Base-by-base conservation (phyloP, 306 rosid species). In the Carpinus viminea region DNA sequence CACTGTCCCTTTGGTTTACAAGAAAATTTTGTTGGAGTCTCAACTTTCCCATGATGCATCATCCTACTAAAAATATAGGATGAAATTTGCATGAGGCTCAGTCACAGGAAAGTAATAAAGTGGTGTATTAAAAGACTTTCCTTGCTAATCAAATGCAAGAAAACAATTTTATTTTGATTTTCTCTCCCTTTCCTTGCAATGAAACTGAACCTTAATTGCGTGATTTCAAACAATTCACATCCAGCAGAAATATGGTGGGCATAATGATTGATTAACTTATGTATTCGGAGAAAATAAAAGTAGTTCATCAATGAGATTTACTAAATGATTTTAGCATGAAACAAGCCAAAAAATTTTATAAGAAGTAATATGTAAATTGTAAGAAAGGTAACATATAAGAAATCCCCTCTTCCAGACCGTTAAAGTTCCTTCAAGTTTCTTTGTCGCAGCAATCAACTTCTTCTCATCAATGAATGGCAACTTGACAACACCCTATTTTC, bases 391-490 rank as follows among this genome's bases (percentile, higher is more conserved):
- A 48, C 52, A 69, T 15, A 60, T 60, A 74, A 10, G 34, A 26
- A 72, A 34, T 16, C 55, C 60, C 34, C 47, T 78, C 48, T 69
- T 85, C 38, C 90, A 75, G 70, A 94, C 98, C 97, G 97, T 91
- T 81, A 95, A 88, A 83, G 97, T 85, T 79, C 74, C 79, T 86
- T 95, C 98, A 36, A 95, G 93, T 85, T 82, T 90, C 87, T 92
- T 92, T 46, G 98, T 95, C 71, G 90, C 88, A 36, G 87, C 36
- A 74, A 88, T 90, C 85, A 95, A 85, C 84, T 92, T 95, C 87
- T 52, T 91, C 89, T 95, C 98, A 72, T 95, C 84, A 78, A 95
- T 92, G 85, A 95, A 95, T 64, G 98, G 98, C 89, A 94, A 88
- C 90, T 95, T 95, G 77, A 92, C 98, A 79, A 95, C 83, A 70